Base-by-base conservation (phyloP, 2,329 filamentous ascomycete genomes). In the Zarea fungicola region DNA sequence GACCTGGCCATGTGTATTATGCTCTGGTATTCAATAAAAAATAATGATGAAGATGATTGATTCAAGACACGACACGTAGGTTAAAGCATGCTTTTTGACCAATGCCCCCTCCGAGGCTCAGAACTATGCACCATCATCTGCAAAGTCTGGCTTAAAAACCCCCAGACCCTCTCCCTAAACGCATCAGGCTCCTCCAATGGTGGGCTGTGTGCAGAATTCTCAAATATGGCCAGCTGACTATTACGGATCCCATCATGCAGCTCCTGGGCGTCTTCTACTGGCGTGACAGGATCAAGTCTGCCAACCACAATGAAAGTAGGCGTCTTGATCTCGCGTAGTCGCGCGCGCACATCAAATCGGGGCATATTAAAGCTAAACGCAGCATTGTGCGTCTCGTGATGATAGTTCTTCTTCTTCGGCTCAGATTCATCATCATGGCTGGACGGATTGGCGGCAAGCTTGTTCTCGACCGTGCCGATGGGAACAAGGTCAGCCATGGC, bases 351-450 rank as follows among this genome's bases (percentile, higher is more conserved):
- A 42, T 60, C 56, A 16, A 60, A 55, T 4, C 55, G 48, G 1
- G 57, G 56, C 28, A 50, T 32, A 21, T 52, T 60, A 32, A 52
- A 48, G 2, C 55, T 55, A 28, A 58, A 57, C 11, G 58, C 56
- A 14, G 54, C 53, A 45, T 61, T 59, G 26, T 59, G 55, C n/a
- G 54, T 56, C 36, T 60, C 51, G 22, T 53, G 58, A 28, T 50
- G 57, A 22, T 58, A 25, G 8, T 6, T 19, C 16, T 8, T 22
- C 22, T 29, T 28, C 8, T 23, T 34, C 5, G 19, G n/a, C n/a
- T 46, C 34, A 22, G 39, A 39, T 14, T 50, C 10, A 4, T 45
- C 9, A 4, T 43, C 23, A 7, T 35, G 19, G 8, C 21, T 23
- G n/a, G 18, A 18, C 7, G 26, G 18, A n/a, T 22, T 11, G 11